These are phyloP conservation scores for Sideroxylon spinosum DNA, from an alignment of 179 eudicot genomes.

Conservation along the genomic window DNA sequence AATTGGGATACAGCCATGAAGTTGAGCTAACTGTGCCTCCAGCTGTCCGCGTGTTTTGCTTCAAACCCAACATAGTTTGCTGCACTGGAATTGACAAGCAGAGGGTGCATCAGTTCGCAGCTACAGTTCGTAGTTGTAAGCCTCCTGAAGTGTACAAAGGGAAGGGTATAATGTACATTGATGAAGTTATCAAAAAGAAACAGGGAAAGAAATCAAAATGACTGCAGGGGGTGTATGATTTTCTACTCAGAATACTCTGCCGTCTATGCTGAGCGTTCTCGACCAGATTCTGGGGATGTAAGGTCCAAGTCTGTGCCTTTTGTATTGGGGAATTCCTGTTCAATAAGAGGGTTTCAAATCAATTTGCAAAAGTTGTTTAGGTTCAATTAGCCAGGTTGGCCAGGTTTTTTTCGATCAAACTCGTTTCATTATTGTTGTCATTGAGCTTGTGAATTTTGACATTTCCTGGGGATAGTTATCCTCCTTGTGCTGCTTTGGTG, in stretches of 20 bases:
- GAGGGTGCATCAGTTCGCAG: conserved; percentile 59
- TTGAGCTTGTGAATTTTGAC: not conserved
- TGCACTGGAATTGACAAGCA: conserved; percentile 59
- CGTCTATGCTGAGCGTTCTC: not conserved
- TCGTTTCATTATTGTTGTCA: not conserved
- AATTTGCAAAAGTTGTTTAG: not conserved
- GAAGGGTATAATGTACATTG: conserved; percentile 55
- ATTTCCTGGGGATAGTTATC: not conserved
- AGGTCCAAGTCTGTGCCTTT: not conserved
- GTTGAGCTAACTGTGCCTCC: conserved; percentile 55
- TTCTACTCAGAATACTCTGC: not conserved
- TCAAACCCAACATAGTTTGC: conserved; percentile 47
- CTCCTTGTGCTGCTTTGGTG: not conserved
- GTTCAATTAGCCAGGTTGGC: not conserved
- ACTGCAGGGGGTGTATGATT: not conserved
- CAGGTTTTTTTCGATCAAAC: no score
- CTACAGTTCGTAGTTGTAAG: conserved; percentile 54
- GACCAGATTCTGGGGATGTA: not conserved
- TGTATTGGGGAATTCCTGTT: not conserved
- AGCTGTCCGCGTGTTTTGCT: conserved; percentile 55
- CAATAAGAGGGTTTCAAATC: not conserved
- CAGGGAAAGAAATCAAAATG: conserved; percentile 48
- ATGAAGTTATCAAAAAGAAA: conserved; percentile 52
- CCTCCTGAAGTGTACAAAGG: conserved; percentile 63
- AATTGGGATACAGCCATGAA: conserved; percentile 56